Conservation (phyloP, 2,329 filamentous ascomycete species). For the Lanzia echinophila region DNA sequence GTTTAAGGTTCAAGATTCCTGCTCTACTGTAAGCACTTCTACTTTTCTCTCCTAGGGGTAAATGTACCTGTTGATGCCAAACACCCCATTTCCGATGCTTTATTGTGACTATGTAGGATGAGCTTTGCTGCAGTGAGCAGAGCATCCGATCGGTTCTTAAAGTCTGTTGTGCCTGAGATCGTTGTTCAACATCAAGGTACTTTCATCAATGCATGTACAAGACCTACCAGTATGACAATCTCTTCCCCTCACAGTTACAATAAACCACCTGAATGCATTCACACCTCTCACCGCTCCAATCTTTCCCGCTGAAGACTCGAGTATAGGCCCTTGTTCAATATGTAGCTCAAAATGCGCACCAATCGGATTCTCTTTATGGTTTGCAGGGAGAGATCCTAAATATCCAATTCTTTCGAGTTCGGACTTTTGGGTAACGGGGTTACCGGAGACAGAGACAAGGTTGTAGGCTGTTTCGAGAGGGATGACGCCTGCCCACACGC, state of each 20-base stretch:
- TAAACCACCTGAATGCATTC: constrained; percentile 71
- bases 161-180: constrained; percentile 53
- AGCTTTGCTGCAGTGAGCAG: constrained; percentile 60
- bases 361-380: constrained; percentile 54
- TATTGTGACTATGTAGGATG: constrained; percentile 58
- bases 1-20: constrained; percentile 59
- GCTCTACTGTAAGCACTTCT: not conserved
- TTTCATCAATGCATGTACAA: not conserved
- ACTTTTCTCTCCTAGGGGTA: not conserved
- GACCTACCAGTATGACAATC: constrained; percentile 58
- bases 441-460: constrained; percentile 55
- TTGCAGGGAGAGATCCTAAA: constrained; percentile 51
- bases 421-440: constrained; percentile 54
- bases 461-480: constrained; percentile 54
- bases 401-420: constrained; percentile 70
- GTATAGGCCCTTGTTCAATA: constrained; percentile 75
- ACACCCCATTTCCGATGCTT: constrained; percentile 52
- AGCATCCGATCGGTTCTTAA: constrained; percentile 59
- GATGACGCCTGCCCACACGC: constrained; percentile 69
- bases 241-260: constrained; percentile 55
- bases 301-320: constrained; percentile 56
- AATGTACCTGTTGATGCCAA: constrained; percentile 46
- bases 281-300: constrained; percentile 67
- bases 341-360: constrained; percentile 78
- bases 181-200: not conserved